phyloP scores from a whole-genome alignment of 352 stramenopile genomes.

The Pilasporangium apinafurcum region DNA sequence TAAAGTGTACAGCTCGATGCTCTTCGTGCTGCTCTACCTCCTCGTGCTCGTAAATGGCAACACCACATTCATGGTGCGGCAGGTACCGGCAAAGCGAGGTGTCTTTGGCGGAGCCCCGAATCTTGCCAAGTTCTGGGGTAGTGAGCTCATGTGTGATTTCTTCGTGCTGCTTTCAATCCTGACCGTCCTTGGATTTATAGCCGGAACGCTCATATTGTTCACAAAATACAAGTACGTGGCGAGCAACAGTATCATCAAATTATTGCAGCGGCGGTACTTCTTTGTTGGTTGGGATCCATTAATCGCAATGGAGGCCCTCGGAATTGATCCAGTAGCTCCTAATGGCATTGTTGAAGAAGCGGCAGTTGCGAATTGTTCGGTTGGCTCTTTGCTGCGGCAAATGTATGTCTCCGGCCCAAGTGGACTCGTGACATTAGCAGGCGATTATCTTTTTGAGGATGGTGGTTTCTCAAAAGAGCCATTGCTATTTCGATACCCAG shows the following conservation, averaged over 20 bases:
- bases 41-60: slow-evolving; percentile 16
- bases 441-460: slow-evolving; percentile 41
- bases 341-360: slow-evolving; percentile 15
- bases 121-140: slow-evolving; percentile 37
- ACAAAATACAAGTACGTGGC: slow-evolving; percentile 30
- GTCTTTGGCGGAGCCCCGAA: slow-evolving; percentile 31
- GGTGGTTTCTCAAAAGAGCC: slow-evolving; percentile 24
- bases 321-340: slow-evolving; percentile 31
- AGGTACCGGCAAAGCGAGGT: slow-evolving; percentile 13
- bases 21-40: slow-evolving; percentile 12
- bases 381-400: slow-evolving; percentile 38
- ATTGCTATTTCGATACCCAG: slow-evolving; percentile 21
- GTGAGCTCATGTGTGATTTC: slow-evolving; percentile 49
- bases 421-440: slow-evolving; percentile 26
- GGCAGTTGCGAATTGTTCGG: slow-evolving; percentile 15
- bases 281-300: slow-evolving; percentile 46
- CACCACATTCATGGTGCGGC: slow-evolving; percentile 38
- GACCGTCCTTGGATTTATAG: slow-evolving; percentile 12
- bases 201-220: slow-evolving; percentile 19
- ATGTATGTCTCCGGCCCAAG: slow-evolving; percentile 47
- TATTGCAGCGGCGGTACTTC: slow-evolving; percentile 41
- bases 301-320: slow-evolving; percentile 22
- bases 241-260: slow-evolving; percentile 34
- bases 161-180: slow-evolving; percentile 28
- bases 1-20: slow-evolving; percentile 22